These are phyloP conservation scores for Creolimax fragrantissima DNA, from an alignment of 78 protist genomes.

Conservation along the genomic window DNA sequence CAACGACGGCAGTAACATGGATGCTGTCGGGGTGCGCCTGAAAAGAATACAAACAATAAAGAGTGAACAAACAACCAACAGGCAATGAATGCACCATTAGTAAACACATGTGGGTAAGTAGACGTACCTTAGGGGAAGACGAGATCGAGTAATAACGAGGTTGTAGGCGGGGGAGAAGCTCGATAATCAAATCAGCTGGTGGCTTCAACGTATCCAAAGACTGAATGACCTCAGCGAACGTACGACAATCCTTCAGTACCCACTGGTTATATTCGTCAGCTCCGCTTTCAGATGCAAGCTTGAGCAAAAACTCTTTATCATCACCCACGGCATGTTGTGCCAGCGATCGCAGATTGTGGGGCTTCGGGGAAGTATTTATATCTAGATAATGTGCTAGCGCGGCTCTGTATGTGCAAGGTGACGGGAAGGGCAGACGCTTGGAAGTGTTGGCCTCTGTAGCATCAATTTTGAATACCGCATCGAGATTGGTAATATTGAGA, in stretches of 20 bases:
- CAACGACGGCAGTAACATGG: constrained; percentile 60
- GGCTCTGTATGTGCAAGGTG: constrained; percentile 29
- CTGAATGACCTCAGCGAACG: constrained; percentile 29
- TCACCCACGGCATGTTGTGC: constrained; percentile 2
- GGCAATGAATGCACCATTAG: not conserved
- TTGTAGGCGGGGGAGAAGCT: constrained; percentile 67
- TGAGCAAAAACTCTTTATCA: not conserved
- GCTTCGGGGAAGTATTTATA: not conserved
- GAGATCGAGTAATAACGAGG: constrained; percentile 86
- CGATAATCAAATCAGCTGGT: constrained; percentile 62
- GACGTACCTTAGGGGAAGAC: constrained; percentile 41
- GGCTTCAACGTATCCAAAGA: constrained; percentile 36
- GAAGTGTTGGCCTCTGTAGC: not conserved
- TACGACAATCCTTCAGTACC: constrained; percentile 13
- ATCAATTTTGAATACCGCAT: not conserved
- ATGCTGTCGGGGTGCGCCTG: constrained; percentile 28
- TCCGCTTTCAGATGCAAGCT: constrained; percentile 6
- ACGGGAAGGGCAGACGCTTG: constrained; percentile 34
- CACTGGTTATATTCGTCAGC: constrained; percentile 31
- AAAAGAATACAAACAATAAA: not conserved
- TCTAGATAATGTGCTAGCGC: constrained; percentile 39
- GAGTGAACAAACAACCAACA: not conserved
- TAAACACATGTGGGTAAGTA: not conserved
- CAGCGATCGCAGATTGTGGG: not conserved
- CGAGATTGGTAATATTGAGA: not conserved